phyloP scores from a whole-genome alignment of 768 basidiomycete species.

The Tylopilus sp. region DNA sequence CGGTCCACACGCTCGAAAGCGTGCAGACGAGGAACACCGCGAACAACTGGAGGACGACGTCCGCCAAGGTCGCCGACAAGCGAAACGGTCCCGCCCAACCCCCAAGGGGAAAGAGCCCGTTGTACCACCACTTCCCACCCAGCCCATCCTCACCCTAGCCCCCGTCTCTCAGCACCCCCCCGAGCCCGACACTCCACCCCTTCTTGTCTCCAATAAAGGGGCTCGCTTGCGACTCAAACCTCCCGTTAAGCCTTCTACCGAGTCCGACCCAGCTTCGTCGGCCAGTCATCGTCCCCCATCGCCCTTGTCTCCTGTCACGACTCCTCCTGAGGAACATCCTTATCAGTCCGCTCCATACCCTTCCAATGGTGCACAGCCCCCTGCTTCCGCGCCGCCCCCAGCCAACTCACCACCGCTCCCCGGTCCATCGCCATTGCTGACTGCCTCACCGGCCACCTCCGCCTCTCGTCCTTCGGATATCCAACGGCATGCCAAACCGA shows the following conservation, averaged over 20 bases:
- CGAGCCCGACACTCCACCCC: slow-evolving; percentile 22
- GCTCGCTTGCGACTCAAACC: slow-evolving; percentile 49
- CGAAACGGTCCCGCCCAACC: slow-evolving; percentile 30
- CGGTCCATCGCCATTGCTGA: slow-evolving; percentile 20
- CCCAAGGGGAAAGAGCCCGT: slow-evolving; percentile 39
- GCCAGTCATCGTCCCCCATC: slow-evolving; percentile 24
- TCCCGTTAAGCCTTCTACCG: slow-evolving; percentile 31
- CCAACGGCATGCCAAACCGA: slow-evolving; percentile 58
- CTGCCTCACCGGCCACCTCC: slow-evolving; percentile 16
- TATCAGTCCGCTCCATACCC: slow-evolving; percentile 23
- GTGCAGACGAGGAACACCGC: slow-evolving; percentile 40
- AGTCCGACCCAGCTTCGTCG: slow-evolving; percentile 17
- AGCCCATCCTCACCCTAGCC: slow-evolving; percentile 27
- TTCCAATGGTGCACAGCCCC: slow-evolving; percentile 22
- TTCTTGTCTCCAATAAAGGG: slow-evolving; percentile 46
- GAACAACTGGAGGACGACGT: slow-evolving; percentile 45
- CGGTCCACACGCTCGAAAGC: slow-evolving; percentile 42
- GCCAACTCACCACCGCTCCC: slow-evolving; percentile 21
- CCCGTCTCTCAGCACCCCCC: slow-evolving; percentile 18
- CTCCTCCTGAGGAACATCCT: slow-evolving; percentile 33
- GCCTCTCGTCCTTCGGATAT: slow-evolving; percentile 26
- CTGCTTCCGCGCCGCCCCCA: slow-evolving; percentile 13
- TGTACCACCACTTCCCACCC: slow-evolving; percentile 19
- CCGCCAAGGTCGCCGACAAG: slow-evolving; percentile 36
- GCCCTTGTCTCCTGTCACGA: slow-evolving; percentile 33